Base-by-base conservation (phyloP, 768 basidiomycete species). In the Agrocybe praecox region DNA sequence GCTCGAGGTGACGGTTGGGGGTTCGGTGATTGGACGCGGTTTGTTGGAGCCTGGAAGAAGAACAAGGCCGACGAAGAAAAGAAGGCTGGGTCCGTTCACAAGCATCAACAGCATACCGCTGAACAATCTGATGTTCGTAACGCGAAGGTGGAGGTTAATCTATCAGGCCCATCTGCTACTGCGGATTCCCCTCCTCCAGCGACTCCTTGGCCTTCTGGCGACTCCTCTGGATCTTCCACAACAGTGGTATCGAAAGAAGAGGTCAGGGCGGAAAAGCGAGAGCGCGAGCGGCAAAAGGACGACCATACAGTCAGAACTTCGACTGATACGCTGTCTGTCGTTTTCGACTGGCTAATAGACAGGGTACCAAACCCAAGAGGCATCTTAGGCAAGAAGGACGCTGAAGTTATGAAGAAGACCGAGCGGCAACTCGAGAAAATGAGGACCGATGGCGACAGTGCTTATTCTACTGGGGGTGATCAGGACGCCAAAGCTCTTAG, bases 341-440 rank as follows among this genome's bases (percentile, higher is more conserved):
- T 92, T 26, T 82, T 93, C 60, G 90, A 92, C 66, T 92, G 90
- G 90, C 71, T 92, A 18, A 80, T 86, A 22, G 90, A 93, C 26
- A 85, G 86, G 63, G 84, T 87, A 15, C 87, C 88, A 2, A 66
- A 74, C 0, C 62, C 76, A 1, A 61, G 61, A 45, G 55, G 49
- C 34, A 62, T 53, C n/a, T 21, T 57, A 21, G 40, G 59, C n/a
- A 58, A 58, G 46, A 51, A 44, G 2, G 49, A 47, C 7, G 18
- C 43, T 32, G 58, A 42, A 12, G 45, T 43, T 1, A 15, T 6
- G 24, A 29, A 29, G 26, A 29, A 29, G 26, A 29, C 26, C 26
- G 26, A 29, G 9, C 26, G 26, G 26, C 26, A 29, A 29, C 26
- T 29, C 26, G 26, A 29, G 26, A 29, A 29, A 29, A 29, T 29